A percentile compares a stretch with the other conserved stretches of the same genome.
phyloP scores from a whole-genome alignment of 192 early-diverging fungal species.

The Phycomyces nitens region DNA sequence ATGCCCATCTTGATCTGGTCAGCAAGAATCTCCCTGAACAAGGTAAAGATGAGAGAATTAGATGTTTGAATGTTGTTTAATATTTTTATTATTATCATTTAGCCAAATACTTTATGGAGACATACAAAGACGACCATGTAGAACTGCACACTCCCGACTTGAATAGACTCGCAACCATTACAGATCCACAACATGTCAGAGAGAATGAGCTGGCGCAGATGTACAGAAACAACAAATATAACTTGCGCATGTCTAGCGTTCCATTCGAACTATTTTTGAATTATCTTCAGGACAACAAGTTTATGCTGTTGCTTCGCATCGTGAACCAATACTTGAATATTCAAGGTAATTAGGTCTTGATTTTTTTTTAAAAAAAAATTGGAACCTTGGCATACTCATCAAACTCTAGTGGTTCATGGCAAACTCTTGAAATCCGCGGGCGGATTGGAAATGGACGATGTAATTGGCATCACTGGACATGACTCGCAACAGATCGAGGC shows the following conservation, averaged over 20 bases:
- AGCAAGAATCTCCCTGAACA: conserved; percentile 45
- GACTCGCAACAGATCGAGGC: conserved; percentile 66
- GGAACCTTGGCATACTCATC: neutral
- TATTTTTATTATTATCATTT: conserved; percentile 6
- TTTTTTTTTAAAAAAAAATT: neutral
- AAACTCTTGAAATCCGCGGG: conserved; percentile 34
- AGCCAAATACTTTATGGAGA: conserved; percentile 76
- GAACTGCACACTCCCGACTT: conserved; percentile 77
- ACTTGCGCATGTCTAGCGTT: conserved; percentile 78
- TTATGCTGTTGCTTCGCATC: conserved; percentile 81
- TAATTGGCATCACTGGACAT: conserved; percentile 70
- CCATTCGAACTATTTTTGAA: conserved; percentile 86
- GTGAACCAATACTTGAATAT: conserved; percentile 92
- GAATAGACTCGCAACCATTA: conserved; percentile 60
- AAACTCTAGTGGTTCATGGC: conserved; percentile 28
- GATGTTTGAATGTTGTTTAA: neutral
- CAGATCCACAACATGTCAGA: conserved; percentile 67
- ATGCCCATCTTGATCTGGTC: conserved; percentile 87
- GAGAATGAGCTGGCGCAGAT: conserved; percentile 79
- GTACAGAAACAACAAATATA: conserved; percentile 82
- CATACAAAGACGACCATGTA: conserved; percentile 70
- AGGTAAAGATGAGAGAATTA: conserved; percentile 34
- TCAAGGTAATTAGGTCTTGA: conserved; percentile 36
- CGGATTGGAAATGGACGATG: conserved; percentile 55
- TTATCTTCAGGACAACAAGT: conserved; percentile 91